Base-by-base conservation (phyloP, 805 yeast genomes). In the Saccharomycopsis synnaedendra region DNA sequence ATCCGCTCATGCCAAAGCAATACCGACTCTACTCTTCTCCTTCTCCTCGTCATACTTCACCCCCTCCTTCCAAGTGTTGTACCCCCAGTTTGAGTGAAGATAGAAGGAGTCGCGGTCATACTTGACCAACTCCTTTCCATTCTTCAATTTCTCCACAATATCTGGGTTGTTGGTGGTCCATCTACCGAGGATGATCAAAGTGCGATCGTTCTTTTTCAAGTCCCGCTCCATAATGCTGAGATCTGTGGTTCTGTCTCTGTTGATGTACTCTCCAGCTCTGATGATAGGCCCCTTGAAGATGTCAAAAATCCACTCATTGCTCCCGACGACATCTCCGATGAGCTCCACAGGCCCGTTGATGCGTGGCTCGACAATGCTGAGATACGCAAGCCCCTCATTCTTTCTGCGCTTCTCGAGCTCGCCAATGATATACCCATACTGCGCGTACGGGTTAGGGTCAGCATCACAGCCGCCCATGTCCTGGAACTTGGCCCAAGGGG, bases 221-320 rank as follows among this genome's bases (percentile, higher is more conserved):
- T 61, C 60, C 11, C 56, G 53, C 27, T 51, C 47, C 28, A 54
- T 46, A 3, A 43, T 11, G 4, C 57, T 58, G 39, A 50, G 54
- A 34, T 41, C 32, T 11, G 10, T 8, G 10, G 43, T 11, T 37
- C 58, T 58, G 32, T 61, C 63, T 30, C 56, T 56, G 5, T 45
- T 47, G 8, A 34, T 28, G 30, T 56, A 58, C 41, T 62, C 62
- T 46, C 72, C 74, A 37, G 72, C 68, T 55, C 71, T 60, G 34
- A 74, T 52, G 27, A 73, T 52, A 32, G 59, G 57, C 45, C 78
- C 78, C 51, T 63, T 64, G 74, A 74, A 74, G 48, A 71, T 61
- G n/a, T 65, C 56, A 50, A 61, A 64, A 19, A 60, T 62, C 48
- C 67, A 70, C 10, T 67, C 69, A 51, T 68, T 68, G 32, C 60